phyloP scores from a whole-genome alignment of 2,329 filamentous ascomycete genomes.

The Akanthomyces uredinophilus region DNA sequence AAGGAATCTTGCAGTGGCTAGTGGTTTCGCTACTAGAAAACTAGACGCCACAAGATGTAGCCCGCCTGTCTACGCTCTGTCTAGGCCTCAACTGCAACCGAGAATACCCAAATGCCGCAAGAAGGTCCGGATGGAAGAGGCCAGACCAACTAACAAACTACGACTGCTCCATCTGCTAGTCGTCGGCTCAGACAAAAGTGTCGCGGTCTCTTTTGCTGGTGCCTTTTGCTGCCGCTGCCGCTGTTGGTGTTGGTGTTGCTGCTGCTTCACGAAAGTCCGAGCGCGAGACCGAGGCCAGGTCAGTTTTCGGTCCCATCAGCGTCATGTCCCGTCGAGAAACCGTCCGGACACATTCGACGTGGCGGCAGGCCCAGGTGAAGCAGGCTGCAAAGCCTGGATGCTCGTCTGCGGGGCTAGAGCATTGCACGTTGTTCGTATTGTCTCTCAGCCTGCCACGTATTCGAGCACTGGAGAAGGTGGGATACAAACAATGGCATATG shows the following conservation, averaged over 20 bases:
- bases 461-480: background rate
- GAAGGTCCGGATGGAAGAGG: background rate
- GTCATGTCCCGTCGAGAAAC: background rate
- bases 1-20: background rate
- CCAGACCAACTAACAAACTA: too few relatives aligned
- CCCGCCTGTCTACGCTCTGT: background rate
- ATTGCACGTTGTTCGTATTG: background rate
- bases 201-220: background rate
- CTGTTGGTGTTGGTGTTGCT: too few relatives aligned
- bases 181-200: background rate
- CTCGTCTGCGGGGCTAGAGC: too few relatives aligned
- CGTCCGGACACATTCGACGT: background rate
- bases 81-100: background rate
- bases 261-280: background rate
- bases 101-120: background rate
- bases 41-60: background rate
- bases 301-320: too few relatives aligned
- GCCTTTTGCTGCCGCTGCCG: too few relatives aligned
- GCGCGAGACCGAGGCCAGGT: background rate
- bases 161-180: background rate
- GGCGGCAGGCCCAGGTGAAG: too few relatives aligned
- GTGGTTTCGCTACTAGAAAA: background rate
- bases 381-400: background rate
- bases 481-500: background rate
- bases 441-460: background rate